These are phyloP conservation scores for Aotearoamyces nothofagi DNA, from an alignment of 2,329 filamentous ascomycete genomes.

Conservation along the genomic window DNA sequence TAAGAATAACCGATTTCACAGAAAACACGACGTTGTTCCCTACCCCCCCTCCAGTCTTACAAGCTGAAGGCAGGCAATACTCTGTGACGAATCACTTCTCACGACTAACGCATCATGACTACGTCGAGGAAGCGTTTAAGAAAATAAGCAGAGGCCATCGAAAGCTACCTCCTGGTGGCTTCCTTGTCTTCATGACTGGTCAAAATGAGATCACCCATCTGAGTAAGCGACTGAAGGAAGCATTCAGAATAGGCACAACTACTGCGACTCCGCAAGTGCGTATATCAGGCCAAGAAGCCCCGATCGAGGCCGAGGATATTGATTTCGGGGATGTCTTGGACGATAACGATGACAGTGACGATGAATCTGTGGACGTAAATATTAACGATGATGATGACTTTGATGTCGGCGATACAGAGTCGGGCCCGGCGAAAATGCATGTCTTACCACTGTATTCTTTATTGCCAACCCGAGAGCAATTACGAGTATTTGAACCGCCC, in stretches of 20 bases:
- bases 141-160: slow-evolving; percentile 80
- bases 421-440: slow-evolving; percentile 60
- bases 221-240: slow-evolving; percentile 61
- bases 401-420: slow-evolving; percentile 47
- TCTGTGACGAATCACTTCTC: slow-evolving; percentile 84
- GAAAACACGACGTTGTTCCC: slow-evolving; percentile 71
- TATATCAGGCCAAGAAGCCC: slow-evolving; percentile 62
- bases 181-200: slow-evolving; percentile 88
- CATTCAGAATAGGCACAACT: slow-evolving; percentile 31
- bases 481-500: slow-evolving; percentile 74
- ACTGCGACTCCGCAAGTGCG: slow-evolving; percentile 51
- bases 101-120: slow-evolving; percentile 68
- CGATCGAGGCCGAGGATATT: slow-evolving; percentile 73
- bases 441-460: slow-evolving; percentile 90
- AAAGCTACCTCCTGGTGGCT: slow-evolving; percentile 79
- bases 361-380: slow-evolving; percentile 39
- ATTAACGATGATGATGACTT: slow-evolving; percentile 28
- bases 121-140: slow-evolving; percentile 75
- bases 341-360: slow-evolving; percentile 36
- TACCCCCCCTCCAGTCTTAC: slow-evolving; percentile 63
- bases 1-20: slow-evolving; percentile 81
- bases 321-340: slow-evolving; percentile 58
- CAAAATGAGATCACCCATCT: slow-evolving; percentile 81
- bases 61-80: slow-evolving; percentile 85
- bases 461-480: slow-evolving; percentile 77